A percentile compares a stretch with the other conserved stretches of the same genome.
Evolutionary conservation across 1,284 basidiomycete genomes (phyloP).

Genomic region (Spongispora temasekensis): DNA sequence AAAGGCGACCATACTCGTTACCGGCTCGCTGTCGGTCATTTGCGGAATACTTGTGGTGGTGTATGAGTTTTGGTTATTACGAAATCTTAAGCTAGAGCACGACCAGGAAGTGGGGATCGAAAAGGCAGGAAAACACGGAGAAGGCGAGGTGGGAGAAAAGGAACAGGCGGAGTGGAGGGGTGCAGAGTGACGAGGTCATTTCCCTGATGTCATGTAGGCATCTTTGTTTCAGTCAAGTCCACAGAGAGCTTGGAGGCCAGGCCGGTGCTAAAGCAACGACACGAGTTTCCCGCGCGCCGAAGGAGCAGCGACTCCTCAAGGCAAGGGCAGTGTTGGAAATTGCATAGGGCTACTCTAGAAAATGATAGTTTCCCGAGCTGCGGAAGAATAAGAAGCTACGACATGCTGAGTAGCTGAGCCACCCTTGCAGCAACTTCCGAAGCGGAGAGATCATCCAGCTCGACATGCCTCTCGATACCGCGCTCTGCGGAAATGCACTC

Average conservation of each 20-base stretch:
- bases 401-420: slow-evolving; percentile 52
- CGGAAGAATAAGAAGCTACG: slow-evolving; percentile 14
- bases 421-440: slow-evolving; percentile 73
- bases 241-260: slow-evolving; percentile 4
- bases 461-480: slow-evolving; percentile 78
- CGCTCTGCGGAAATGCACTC: slow-evolving; percentile 49
- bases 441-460: slow-evolving; percentile 75
- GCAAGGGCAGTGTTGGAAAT: slow-evolving; percentile 20
- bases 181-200: slow-evolving; percentile 1
- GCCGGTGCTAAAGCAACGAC: slow-evolving; percentile 10
- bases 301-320: slow-evolving; percentile 21
- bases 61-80: slow-evolving; percentile 47
- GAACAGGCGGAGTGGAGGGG: slow-evolving; percentile 1
- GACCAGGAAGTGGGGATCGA: slow-evolving; percentile 45
- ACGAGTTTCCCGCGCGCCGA: slow-evolving; percentile 19
- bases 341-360: background rate
- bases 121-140: slow-evolving; percentile 48
- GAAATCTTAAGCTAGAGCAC: slow-evolving; percentile 47
- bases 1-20: slow-evolving; percentile 50
- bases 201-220: no score
- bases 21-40: slow-evolving; percentile 38
- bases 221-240: no score
- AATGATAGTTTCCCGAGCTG: background rate
- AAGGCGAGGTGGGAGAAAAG: slow-evolving; percentile 41
- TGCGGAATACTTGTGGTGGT: slow-evolving; percentile 41